Conservation (phyloP, 805 yeast genomes). For the Metschnikowia noctiluminum region DNA sequence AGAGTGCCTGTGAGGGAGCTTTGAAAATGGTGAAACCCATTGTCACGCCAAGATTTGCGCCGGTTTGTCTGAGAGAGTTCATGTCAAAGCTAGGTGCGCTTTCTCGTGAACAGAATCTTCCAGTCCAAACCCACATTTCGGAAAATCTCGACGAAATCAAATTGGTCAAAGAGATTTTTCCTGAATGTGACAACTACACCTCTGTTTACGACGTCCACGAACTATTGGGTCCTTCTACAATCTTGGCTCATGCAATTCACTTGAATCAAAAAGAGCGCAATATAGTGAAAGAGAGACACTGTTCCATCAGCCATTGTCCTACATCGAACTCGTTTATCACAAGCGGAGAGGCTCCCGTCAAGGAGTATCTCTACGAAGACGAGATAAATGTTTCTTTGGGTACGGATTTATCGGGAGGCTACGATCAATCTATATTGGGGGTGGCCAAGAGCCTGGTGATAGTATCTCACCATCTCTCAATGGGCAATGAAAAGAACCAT, state of each 20-base stretch:
- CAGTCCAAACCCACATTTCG: conserved; percentile 87
- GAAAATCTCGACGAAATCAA: conserved; percentile 76
- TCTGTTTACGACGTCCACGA: conserved; percentile 69
- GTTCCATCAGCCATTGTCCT: conserved; percentile 92
- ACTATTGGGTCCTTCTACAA: conserved; percentile 61
- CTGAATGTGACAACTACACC: conserved; percentile 65
- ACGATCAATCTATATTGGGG: conserved; percentile 37
- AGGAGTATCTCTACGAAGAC: conserved; percentile 50
- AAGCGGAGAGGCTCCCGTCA: conserved; percentile 85
- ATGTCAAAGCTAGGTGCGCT: conserved; percentile 62
- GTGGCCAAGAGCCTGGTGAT: conserved; percentile 33
- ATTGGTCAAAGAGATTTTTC: conserved; percentile 71
- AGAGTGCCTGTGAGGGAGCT: conserved; percentile 11
- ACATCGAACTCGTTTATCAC: conserved; percentile 83
- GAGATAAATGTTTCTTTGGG: conserved; percentile 72
- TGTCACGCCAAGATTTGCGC: conserved; percentile 92
- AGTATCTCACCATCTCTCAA: conserved; percentile 40
- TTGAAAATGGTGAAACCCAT: conserved; percentile 62
- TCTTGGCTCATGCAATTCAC: conserved; percentile 88
- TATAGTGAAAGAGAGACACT: conserved; percentile 47
- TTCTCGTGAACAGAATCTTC: conserved; percentile 47
- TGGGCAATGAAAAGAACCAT: conserved; percentile 17
- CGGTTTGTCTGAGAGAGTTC: conserved; percentile 67
- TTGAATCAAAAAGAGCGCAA: conserved; percentile 61
- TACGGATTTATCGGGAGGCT: conserved; percentile 43